phyloP scores from a whole-genome alignment of 495 filamentous ascomycete genomes.

The Tuber indicum region DNA sequence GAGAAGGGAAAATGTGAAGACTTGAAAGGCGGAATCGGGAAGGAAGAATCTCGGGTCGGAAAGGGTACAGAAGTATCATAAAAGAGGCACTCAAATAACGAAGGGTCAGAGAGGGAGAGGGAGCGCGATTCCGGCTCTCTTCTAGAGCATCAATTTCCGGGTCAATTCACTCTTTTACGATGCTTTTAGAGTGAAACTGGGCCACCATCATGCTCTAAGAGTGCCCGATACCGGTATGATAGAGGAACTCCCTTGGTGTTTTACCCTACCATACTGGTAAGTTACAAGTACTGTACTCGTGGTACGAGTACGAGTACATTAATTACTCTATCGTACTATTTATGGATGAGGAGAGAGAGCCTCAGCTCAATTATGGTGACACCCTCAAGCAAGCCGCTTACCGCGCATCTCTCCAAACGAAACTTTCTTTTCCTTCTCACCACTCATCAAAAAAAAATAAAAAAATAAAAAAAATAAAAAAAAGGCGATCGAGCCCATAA shows the following conservation, averaged over 20 bases:
- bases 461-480: neutral
- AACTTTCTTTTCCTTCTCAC: too few relatives aligned
- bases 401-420: neutral
- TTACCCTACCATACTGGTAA: neutral
- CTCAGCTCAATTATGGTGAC: neutral
- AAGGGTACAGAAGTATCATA: neutral
- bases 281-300: too few relatives aligned
- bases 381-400: neutral
- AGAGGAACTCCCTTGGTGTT: neutral
- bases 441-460: neutral
- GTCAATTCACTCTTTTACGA: neutral
- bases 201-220: neutral
- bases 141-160: neutral
- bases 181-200: neutral
- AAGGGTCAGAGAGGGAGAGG: conserved; percentile 9
- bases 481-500: neutral
- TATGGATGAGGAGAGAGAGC: too few relatives aligned
- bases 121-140: conserved; percentile 2
- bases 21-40: neutral
- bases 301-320: too few relatives aligned
- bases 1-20: neutral
- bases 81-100: conserved; percentile 24
- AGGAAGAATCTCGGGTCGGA: neutral
- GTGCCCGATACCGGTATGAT: neutral
- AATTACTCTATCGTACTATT: too few relatives aligned